Conservation (phyloP, 1,284 basidiomycete genomes). For the Ganoderma lucidum region DNA sequence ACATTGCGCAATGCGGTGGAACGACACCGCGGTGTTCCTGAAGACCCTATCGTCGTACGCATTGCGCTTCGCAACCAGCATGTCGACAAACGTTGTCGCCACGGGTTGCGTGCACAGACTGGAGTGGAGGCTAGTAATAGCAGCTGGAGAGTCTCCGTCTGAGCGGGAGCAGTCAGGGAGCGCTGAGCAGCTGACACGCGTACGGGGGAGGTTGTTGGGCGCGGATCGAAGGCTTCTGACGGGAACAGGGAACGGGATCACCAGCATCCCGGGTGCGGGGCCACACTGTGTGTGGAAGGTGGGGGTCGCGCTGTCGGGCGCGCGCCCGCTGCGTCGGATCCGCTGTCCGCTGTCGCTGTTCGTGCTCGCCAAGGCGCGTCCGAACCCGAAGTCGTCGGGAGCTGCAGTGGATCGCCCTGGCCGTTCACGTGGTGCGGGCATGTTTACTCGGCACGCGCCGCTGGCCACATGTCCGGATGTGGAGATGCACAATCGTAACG, state of each 20-base stretch:
- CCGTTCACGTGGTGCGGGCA: not conserved
- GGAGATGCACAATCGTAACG: not conserved
- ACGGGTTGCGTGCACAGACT: not conserved
- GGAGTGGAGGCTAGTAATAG: not conserved
- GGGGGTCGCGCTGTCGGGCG: not conserved
- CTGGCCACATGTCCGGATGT: not conserved
- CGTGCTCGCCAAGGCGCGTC: not conserved
- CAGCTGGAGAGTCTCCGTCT: not conserved
- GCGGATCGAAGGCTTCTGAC: not conserved
- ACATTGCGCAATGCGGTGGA: not conserved
- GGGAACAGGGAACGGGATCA: not conserved
- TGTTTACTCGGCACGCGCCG: not conserved
- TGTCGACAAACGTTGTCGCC: not conserved
- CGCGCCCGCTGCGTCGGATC: not conserved
- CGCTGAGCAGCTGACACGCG: not conserved
- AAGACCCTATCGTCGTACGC: not conserved
- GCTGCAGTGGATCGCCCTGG: not conserved
- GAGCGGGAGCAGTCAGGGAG: not conserved
- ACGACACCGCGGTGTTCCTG: not conserved
- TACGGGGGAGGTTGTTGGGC: not conserved
- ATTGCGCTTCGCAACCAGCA: not conserved
- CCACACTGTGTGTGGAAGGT: not conserved
- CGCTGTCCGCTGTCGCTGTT: not conserved
- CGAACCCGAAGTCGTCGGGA: slow-evolving; percentile 3
- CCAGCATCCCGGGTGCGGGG: not conserved